These are phyloP conservation scores for Serpula lacrymans DNA, from an alignment of 768 basidiomycete species.

Conservation along the genomic window DNA sequence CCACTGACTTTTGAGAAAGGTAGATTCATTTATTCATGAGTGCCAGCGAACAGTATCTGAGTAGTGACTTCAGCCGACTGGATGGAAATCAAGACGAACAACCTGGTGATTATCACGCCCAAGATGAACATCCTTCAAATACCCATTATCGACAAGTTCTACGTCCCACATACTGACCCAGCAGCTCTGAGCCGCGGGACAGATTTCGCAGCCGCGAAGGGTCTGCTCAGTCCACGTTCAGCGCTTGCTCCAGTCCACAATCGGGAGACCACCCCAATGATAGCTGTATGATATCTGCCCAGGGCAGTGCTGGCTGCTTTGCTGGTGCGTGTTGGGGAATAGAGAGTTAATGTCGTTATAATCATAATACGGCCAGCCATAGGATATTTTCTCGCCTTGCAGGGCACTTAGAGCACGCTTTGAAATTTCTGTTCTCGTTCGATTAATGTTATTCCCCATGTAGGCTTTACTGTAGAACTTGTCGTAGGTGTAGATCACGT, in stretches of 20 bases:
- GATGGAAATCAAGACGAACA: slow-evolving; percentile 98
- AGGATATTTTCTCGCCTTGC: too few relatives aligned
- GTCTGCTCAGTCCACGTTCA: slow-evolving; percentile 66
- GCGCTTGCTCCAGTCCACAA: slow-evolving; percentile 18
- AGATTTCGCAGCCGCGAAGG: slow-evolving; percentile 86
- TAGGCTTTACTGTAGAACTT: too few relatives aligned
- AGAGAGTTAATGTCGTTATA: too few relatives aligned
- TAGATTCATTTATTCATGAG: slow-evolving; percentile 21
- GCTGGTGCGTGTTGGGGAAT: too few relatives aligned
- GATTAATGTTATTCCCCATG: too few relatives aligned
- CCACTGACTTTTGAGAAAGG: slow-evolving; percentile 96
- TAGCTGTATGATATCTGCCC: slow-evolving; percentile 16
- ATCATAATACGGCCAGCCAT: too few relatives aligned
- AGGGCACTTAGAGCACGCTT: too few relatives aligned
- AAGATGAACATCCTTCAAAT: slow-evolving; percentile 94
- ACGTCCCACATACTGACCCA: slow-evolving; percentile 84
- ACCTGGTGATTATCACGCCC: slow-evolving; percentile 92
- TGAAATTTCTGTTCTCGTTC: too few relatives aligned
- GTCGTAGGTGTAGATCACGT: too few relatives aligned
- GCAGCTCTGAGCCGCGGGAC: slow-evolving; percentile 63
- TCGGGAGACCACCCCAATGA: slow-evolving; percentile 16
- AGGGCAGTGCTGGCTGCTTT: too few relatives aligned
- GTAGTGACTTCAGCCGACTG: slow-evolving; percentile 70
- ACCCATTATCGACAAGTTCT: slow-evolving; percentile 91
- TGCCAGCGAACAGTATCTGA: neutral